Evolutionary conservation across 768 basidiomycete genomes (phyloP).

Genomic region (Boletellus ananas): DNA sequence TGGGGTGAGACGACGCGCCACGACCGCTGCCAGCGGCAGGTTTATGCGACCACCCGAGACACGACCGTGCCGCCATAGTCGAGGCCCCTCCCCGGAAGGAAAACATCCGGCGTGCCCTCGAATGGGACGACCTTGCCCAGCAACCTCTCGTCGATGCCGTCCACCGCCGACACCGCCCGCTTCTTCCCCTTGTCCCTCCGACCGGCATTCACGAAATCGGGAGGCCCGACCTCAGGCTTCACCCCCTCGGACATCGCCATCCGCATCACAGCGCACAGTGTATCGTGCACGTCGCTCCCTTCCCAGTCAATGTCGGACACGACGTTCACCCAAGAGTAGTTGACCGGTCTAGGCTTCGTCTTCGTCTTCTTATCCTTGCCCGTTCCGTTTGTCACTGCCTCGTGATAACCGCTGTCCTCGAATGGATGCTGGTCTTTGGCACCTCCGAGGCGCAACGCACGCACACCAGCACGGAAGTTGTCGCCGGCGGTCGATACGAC

Average conservation of each 20-base stretch:
- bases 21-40: not conserved
- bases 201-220: slow-evolving; percentile 20
- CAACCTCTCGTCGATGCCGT: slow-evolving; percentile 15
- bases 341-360: slow-evolving; percentile 43
- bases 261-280: slow-evolving; percentile 38
- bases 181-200: slow-evolving; percentile 29
- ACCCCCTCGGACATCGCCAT: slow-evolving; percentile 35
- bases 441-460: slow-evolving; percentile 44
- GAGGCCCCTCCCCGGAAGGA: slow-evolving; percentile 26
- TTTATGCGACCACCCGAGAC: slow-evolving; percentile 31
- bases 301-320: slow-evolving; percentile 83
- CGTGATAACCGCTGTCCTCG: slow-evolving; percentile 25
- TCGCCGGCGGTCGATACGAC: slow-evolving; percentile 68
- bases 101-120: slow-evolving; percentile 32
- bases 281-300: slow-evolving; percentile 66
- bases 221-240: slow-evolving; percentile 22
- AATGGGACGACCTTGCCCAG: slow-evolving; percentile 33
- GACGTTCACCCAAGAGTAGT: slow-evolving; percentile 80
- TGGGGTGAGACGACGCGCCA: not conserved
- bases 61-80: slow-evolving; percentile 35
- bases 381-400: slow-evolving; percentile 14
- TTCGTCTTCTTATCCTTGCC: slow-evolving; percentile 32
- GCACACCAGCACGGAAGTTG: slow-evolving; percentile 68
- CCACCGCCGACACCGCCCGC: slow-evolving; percentile 11
- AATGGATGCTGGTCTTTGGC: slow-evolving; percentile 27